Evolutionary conservation across 768 basidiomycete species (phyloP).

Genomic region (Cystofilobasidium ferigula): DNA sequence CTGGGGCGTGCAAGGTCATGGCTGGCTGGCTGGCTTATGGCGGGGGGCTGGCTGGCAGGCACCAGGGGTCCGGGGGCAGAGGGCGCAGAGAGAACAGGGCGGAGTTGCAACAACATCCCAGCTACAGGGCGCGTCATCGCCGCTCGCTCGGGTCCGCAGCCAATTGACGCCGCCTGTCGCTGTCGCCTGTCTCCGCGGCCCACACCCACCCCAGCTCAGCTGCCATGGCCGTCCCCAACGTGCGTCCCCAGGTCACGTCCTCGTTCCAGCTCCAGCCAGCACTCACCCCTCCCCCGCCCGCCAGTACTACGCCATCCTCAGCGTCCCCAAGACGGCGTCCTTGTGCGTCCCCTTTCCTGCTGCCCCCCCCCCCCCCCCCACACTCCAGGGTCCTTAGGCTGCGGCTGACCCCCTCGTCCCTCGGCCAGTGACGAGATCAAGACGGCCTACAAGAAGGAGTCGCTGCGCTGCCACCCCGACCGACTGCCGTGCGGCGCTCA

Average conservation of each 20-base stretch:
- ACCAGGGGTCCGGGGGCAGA: too few species aligned
- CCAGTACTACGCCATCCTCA: conserved; percentile 20
- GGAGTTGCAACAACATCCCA: too few species aligned
- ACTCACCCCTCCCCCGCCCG: not conserved
- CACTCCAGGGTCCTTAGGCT: too few species aligned
- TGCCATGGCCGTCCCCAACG: conserved; percentile 11
- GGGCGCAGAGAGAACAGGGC: too few species aligned
- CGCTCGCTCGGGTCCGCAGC: too few species aligned
- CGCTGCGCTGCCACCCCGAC: conserved; percentile 74
- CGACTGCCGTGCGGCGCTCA: conserved; percentile 55
- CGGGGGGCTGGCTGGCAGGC: too few species aligned
- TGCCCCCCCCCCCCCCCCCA: not conserved
- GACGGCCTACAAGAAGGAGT: conserved; percentile 21
- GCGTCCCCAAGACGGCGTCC: conserved; percentile 16
- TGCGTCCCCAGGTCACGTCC: not conserved
- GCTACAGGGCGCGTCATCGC: too few species aligned
- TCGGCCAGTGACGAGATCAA: conserved; percentile 20
- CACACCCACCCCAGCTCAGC: not conserved
- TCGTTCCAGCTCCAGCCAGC: not conserved
- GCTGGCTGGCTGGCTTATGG: not conserved
- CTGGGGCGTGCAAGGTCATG: not conserved
- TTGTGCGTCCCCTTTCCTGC: conserved; percentile 2
- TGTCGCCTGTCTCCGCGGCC: not conserved
- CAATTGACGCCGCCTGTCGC: not conserved
- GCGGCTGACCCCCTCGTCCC: not conserved